Evolutionary conservation across 495 filamentous ascomycete species (phyloP).

Genomic region (Talaromyces adpressus): DNA sequence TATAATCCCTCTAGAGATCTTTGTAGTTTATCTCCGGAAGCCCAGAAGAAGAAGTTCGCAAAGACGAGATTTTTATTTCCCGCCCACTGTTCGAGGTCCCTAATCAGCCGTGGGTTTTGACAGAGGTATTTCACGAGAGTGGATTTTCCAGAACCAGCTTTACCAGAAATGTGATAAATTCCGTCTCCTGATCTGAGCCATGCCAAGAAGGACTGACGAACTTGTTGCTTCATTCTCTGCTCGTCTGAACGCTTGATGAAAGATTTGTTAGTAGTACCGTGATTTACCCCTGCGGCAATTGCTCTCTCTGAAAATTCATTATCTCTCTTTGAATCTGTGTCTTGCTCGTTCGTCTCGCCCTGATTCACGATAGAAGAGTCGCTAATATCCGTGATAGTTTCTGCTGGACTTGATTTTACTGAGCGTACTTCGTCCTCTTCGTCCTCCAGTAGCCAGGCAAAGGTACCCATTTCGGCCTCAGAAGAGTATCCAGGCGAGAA

Average conservation of each 20-base stretch:
- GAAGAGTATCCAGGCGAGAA: neutral
- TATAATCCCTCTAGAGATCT: conserved; percentile 21
- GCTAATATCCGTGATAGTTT: neutral
- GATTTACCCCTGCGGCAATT: neutral
- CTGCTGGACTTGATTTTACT: neutral
- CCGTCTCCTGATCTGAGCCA: conserved; percentile 5
- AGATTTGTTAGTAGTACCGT: neutral
- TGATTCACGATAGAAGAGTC: neutral
- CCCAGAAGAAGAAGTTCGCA: conserved; percentile 23
- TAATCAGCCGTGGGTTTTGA: conserved; percentile 5
- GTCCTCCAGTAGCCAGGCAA: neutral
- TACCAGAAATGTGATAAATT: conserved; percentile 34
- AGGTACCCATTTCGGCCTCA: neutral
- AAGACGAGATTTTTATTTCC: conserved; percentile 13
- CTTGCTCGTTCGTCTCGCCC: neutral
- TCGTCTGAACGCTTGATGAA: neutral
- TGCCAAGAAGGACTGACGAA: neutral
- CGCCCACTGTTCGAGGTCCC: conserved; percentile 11
- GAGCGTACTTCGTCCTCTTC: too few species aligned
- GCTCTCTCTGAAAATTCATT: neutral
- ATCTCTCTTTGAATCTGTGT: neutral
- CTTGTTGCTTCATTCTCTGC: neutral
- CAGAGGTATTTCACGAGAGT: conserved; percentile 34
- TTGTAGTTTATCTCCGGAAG: conserved; percentile 15
- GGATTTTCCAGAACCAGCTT: conserved; percentile 37